Evolutionary conservation across 257 asterid genomes (phyloP).

Genomic region (Salvia hispanica): DNA sequence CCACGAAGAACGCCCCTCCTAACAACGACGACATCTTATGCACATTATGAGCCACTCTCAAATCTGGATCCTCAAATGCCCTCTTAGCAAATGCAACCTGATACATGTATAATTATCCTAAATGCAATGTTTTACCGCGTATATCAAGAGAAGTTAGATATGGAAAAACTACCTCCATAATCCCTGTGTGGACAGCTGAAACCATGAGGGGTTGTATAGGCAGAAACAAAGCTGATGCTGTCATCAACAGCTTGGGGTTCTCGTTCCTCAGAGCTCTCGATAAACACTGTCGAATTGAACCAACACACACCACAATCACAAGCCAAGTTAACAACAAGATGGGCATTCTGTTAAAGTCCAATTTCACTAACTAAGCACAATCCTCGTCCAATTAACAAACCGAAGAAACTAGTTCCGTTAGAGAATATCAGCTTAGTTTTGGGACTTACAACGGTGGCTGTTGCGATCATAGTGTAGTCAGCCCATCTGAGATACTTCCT

Average conservation of each 20-base stretch:
- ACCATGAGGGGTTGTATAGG: conserved; percentile 96
- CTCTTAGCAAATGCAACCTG: conserved; percentile 91
- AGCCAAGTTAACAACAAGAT: not conserved
- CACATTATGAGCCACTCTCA: conserved; percentile 65
- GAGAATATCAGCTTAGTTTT: not conserved
- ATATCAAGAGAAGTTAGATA: too few species aligned
- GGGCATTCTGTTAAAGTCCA: not conserved
- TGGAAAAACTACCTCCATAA: conserved; percentile 75
- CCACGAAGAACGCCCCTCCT: conserved; percentile 79
- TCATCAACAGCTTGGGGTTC: conserved; percentile 88
- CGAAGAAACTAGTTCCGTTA: not conserved
- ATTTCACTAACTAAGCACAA: not conserved
- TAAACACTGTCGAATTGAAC: conserved; percentile 53
- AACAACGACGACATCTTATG: conserved; percentile 75
- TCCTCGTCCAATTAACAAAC: too few species aligned
- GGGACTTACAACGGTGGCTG: conserved; percentile 77
- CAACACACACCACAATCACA: too few species aligned
- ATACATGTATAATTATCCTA: not conserved
- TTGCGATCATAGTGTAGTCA: conserved; percentile 96
- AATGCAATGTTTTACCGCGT: not conserved
- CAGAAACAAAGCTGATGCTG: conserved; percentile 73
- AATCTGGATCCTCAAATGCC: conserved; percentile 76
- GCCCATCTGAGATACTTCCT: conserved; percentile 96
- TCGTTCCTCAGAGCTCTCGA: conserved; percentile 83
- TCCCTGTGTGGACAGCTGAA: conserved; percentile 91